Evolutionary conservation across 2,329 filamentous ascomycete genomes (phyloP).

Genomic region (Hypoxylon sp.): DNA sequence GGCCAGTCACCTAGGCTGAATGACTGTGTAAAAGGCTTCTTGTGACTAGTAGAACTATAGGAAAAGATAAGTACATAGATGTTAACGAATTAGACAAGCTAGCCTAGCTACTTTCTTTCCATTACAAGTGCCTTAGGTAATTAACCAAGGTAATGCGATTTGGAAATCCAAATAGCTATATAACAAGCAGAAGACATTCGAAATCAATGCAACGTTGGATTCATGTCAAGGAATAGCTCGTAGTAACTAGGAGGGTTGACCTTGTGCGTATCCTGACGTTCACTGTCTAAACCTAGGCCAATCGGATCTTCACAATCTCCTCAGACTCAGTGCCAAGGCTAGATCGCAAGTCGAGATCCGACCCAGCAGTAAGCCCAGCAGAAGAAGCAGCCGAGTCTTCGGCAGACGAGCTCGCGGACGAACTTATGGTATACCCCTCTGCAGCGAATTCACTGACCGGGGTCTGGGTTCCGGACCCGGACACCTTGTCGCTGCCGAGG

Average conservation of each 20-base stretch:
- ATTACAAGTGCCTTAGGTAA: too few relatives aligned
- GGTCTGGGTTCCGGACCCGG: conserved; percentile 13
- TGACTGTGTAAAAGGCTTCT: too few relatives aligned
- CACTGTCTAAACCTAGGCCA: background rate
- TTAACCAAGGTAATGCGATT: background rate
- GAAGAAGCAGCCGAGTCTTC: conserved; percentile 11
- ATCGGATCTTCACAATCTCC: conserved; percentile 22
- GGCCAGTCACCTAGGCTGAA: too few relatives aligned
- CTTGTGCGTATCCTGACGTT: background rate
- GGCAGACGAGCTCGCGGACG: conserved; percentile 4
- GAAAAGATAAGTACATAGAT: too few relatives aligned
- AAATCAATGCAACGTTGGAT: background rate
- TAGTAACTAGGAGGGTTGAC: too few relatives aligned
- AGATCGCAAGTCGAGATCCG: conserved; percentile 42
- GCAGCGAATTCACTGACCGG: conserved; percentile 13
- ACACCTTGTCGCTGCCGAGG: background rate
- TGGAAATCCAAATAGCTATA: conserved; percentile 1
- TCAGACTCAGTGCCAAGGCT: conserved; percentile 21
- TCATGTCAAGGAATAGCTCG: background rate
- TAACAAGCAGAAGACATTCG: background rate
- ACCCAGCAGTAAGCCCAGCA: conserved; percentile 28
- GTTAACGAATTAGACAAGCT: too few relatives aligned
- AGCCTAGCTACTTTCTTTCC: too few relatives aligned
- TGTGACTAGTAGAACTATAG: too few relatives aligned
- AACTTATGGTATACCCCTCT: conserved; percentile 10